Conservation (phyloP, 2,329 filamentous ascomycete genomes). For the Scedosporium boydii region DNA sequence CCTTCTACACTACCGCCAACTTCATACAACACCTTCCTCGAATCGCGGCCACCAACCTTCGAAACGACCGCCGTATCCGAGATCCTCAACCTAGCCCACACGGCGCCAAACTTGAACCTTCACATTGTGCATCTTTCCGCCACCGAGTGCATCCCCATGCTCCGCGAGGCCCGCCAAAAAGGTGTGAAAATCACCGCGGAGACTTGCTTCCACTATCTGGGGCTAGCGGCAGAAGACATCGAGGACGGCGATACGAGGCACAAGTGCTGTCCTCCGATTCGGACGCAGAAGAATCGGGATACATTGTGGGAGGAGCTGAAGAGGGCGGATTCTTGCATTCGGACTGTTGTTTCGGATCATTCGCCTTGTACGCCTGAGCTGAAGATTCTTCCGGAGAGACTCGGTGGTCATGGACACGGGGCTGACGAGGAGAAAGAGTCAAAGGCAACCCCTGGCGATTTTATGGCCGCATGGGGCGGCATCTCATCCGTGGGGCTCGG, state of each 20-base stretch:
- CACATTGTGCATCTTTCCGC: constrained; percentile 93
- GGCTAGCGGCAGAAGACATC: constrained; percentile 73
- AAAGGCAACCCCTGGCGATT: constrained; percentile 56
- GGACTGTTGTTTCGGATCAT: constrained; percentile 90
- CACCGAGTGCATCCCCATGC: constrained; percentile 75
- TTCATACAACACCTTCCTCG: constrained; percentile 81
- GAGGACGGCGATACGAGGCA: constrained; percentile 79
- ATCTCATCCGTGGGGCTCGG: constrained; percentile 91
- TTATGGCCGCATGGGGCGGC: constrained; percentile 93
- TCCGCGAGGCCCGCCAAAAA: constrained; percentile 59
- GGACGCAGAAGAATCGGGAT: constrained; percentile 71
- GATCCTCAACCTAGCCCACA: constrained; percentile 70
- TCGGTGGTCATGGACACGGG: constrained; percentile 22
- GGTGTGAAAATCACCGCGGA: constrained; percentile 87
- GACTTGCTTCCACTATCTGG: constrained; percentile 93
- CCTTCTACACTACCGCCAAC: constrained; percentile 62
- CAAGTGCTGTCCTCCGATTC: constrained; percentile 92
- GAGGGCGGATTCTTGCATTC: constrained; percentile 65
- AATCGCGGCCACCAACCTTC: constrained; percentile 79
- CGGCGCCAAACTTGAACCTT: constrained; percentile 73
- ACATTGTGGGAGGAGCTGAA: constrained; percentile 77
- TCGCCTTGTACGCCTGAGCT: constrained; percentile 92
- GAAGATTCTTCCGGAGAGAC: constrained; percentile 69
- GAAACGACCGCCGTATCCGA: constrained; percentile 86
- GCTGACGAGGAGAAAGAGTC: constrained; percentile 16